A percentile compares a stretch with the other conserved stretches of the same genome.
phyloP scores from a whole-genome alignment of 2,329 filamentous ascomycete genomes.

The Fusarium heterosporum region DNA sequence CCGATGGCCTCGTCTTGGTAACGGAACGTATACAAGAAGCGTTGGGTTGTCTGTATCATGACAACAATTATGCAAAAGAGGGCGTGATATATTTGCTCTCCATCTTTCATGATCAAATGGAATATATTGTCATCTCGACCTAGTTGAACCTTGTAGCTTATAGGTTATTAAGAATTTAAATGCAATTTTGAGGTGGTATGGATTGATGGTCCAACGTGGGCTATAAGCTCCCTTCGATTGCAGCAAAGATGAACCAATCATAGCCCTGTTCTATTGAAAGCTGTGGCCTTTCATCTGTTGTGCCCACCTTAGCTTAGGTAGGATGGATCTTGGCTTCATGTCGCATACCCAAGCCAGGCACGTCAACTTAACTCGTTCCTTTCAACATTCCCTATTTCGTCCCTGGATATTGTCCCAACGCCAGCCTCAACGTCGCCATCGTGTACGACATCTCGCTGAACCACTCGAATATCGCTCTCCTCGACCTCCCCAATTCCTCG shows the following conservation, averaged over 20 bases:
- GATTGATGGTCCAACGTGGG: background rate
- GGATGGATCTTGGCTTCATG: constrained; percentile 8
- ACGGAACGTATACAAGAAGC: background rate
- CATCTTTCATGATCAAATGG: too few relatives aligned
- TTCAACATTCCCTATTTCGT: constrained; percentile 15
- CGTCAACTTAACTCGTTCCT: constrained; percentile 7
- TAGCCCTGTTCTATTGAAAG: constrained; percentile 30
- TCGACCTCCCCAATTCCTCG: constrained; percentile 9
- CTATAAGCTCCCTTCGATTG: background rate
- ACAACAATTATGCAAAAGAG: background rate
- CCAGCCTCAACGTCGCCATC: background rate
- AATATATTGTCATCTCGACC: too few relatives aligned
- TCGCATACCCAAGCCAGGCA: constrained; percentile 22
- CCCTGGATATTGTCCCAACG: constrained; percentile 13
- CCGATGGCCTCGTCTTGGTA: background rate
- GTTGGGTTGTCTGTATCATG: background rate
- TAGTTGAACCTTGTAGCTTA: too few relatives aligned
- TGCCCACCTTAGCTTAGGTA: constrained; percentile 2
- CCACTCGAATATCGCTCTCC: constrained; percentile 5
- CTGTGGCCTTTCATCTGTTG: constrained; percentile 37
- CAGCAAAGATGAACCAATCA: constrained; percentile 36
- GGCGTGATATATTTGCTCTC: background rate
- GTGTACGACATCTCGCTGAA: background rate
- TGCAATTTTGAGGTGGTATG: background rate
- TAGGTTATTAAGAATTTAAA: background rate